Evolutionary conservation across 148 eudicot species (phyloP).

Genomic region (Polygonum maritimum): DNA sequence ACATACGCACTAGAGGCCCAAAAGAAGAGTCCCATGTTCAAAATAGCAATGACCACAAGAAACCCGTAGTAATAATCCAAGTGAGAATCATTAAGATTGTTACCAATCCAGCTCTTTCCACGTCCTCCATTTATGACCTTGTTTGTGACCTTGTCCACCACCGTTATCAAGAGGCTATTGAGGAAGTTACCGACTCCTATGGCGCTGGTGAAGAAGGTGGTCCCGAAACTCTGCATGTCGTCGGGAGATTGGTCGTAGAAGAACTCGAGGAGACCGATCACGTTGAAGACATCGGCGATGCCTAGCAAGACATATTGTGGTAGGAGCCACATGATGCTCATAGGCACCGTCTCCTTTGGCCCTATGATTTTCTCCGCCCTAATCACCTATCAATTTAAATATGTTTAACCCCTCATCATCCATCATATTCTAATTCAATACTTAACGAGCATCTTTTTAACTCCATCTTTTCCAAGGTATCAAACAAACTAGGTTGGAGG

Average conservation of each 20-base stretch:
- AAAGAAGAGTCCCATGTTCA: slow-evolving; percentile 49
- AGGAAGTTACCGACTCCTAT: slow-evolving; percentile 77
- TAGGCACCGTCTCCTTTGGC: slow-evolving; percentile 38
- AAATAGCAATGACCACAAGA: slow-evolving; percentile 37
- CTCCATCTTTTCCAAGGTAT: no score
- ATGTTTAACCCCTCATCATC: no score
- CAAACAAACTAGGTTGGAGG: no score
- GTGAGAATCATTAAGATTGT: slow-evolving; percentile 69
- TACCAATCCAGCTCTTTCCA: slow-evolving; percentile 71
- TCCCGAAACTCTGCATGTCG: slow-evolving; percentile 87
- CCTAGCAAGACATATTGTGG: slow-evolving; percentile 84
- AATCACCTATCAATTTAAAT: slow-evolving; percentile 9
- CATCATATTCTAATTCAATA: no score
- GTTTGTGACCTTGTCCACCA: slow-evolving; percentile 50
- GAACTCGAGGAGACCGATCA: slow-evolving; percentile 74
- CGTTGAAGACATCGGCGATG: slow-evolving; percentile 74
- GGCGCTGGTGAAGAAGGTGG: slow-evolving; percentile 76
- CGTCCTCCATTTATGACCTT: slow-evolving; percentile 25
- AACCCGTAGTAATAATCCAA: slow-evolving; percentile 80
- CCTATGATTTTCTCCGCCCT: slow-evolving; percentile 23
- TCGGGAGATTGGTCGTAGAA: slow-evolving; percentile 90
- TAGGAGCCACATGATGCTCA: slow-evolving; percentile 59
- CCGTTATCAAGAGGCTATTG: slow-evolving; percentile 69
- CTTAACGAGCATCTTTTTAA: no score
- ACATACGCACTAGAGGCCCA: slow-evolving; percentile 61